Base-by-base conservation (phyloP, 345 rosid genomes). In the Microcos paniculata region DNA sequence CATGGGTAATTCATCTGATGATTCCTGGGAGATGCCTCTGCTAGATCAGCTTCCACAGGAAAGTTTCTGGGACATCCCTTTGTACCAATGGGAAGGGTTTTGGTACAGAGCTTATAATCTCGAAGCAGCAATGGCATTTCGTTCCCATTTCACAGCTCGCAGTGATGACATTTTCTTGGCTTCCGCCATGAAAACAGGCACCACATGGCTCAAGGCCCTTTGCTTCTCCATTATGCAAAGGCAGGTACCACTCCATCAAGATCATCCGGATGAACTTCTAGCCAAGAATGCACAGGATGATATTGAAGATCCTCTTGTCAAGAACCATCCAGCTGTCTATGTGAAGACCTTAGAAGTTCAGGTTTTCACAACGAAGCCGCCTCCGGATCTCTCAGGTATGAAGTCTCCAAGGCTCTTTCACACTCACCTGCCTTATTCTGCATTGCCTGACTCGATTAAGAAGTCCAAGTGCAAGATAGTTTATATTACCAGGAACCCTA, bases 201-300 rank as follows among this genome's bases (percentile, higher is more conserved):
- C 78, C 58, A 82, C 83, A 6, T 85, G 84, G 82, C 82, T 85
- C 14, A 84, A 84, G 43, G 86, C 86, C 30, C 79, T 84, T 51
- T 45, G 71, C 24, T 56, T 56, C 9, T 72, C 66, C 82, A 84
- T 84, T 18, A 40, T 72, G 70, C 79, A 51, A 61, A 28, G 15
- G 12, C 28, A 15, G 1, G 15, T 8, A 14, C 1, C 3, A 1
- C 9, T 30, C 8, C 51, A 38, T 6, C 8, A 64, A 64, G 11
- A 40, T 6, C 28, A 6, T 7, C 40, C 18, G 15, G 6, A 8
- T 3, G 55, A 45, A 24, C 15, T 21, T 0, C 21, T 0, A 5
- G 71, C 33, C 14, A 16, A 40, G 5, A 11, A 19, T 6, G 35
- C 3, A 1, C 57, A 40, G 5, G 73, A 73, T 11, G 56, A 16